Evolutionary conservation across 2,329 filamentous ascomycete genomes (phyloP).

Genomic region (Phialophora macrospora): DNA sequence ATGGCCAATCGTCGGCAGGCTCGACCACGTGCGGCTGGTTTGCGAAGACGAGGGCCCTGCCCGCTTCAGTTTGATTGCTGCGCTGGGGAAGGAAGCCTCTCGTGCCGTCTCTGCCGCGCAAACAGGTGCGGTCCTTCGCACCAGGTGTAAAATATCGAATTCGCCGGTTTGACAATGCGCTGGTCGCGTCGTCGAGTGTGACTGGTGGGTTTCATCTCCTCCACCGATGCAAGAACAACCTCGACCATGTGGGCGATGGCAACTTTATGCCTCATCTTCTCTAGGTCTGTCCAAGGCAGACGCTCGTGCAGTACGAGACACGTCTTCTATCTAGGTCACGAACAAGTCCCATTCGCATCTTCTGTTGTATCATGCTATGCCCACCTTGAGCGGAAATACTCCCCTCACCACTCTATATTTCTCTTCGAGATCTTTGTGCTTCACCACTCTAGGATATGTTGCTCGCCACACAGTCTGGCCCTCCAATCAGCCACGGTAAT

Average conservation of each 20-base stretch:
- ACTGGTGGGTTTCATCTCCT: too few species aligned
- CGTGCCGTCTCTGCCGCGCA: background rate
- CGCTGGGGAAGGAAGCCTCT: background rate
- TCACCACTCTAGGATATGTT: constrained; percentile 20
- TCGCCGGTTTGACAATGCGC: too few species aligned
- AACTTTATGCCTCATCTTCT: too few species aligned
- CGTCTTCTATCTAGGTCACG: background rate
- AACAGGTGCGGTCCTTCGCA: too few species aligned
- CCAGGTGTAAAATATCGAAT: too few species aligned
- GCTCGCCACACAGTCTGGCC: constrained; percentile 3
- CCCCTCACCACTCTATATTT: too few species aligned
- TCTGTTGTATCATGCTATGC: background rate
- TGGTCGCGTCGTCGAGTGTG: too few species aligned
- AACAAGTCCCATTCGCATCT: background rate
- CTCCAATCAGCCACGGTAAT: constrained; percentile 23
- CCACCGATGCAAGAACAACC: too few species aligned
- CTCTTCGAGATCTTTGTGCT: background rate
- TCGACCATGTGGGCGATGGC: too few species aligned
- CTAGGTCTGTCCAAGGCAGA: background rate
- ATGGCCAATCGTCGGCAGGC: background rate
- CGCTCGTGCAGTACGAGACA: background rate
- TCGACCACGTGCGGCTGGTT: background rate
- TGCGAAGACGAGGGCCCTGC: background rate
- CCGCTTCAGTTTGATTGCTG: background rate
- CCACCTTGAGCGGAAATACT: too few species aligned